Evolutionary conservation across 208 protist genomes (phyloP).

Genomic region (Herpetomonas muscarum): DNA sequence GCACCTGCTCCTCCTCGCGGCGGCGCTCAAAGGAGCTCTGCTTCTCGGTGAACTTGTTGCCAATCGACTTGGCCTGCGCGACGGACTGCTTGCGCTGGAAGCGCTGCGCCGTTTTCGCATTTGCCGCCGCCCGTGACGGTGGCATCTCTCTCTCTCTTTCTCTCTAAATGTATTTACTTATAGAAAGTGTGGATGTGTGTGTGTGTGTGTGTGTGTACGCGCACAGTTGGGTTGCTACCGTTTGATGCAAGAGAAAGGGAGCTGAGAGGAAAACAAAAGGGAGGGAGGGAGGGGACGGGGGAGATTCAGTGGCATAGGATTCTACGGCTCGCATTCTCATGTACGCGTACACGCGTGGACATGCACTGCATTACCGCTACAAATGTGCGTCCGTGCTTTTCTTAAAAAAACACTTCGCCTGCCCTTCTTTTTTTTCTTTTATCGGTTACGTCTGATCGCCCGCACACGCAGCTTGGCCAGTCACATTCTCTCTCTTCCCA

Average conservation of each 20-base stretch:
- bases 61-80: conserved; percentile 31
- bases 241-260: conserved; percentile 6
- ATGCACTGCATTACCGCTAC: too few species aligned
- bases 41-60: conserved; percentile 61
- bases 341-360: too few species aligned
- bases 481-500: too few species aligned
- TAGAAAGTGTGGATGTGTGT: neutral
- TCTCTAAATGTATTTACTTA: neutral
- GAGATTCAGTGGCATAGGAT: too few species aligned
- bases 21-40: conserved; percentile 77
- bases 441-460: too few species aligned
- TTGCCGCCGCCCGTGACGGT: conserved; percentile 33
- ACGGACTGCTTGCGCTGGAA: conserved; percentile 37
- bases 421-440: too few species aligned
- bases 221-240: too few species aligned
- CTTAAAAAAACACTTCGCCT: too few species aligned
- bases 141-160: conserved; percentile 13
- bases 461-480: too few species aligned
- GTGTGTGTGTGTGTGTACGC: too few species aligned
- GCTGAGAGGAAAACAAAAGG: conserved; percentile 13
- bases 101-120: conserved; percentile 46
- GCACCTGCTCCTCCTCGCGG: conserved; percentile 62
- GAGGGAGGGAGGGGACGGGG: neutral
- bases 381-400: too few species aligned
- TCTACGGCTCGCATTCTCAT: too few species aligned